These are phyloP conservation scores for Ceratocystis papillata DNA, from an alignment of 2,329 filamentous ascomycete genomes.

Conservation along the genomic window DNA sequence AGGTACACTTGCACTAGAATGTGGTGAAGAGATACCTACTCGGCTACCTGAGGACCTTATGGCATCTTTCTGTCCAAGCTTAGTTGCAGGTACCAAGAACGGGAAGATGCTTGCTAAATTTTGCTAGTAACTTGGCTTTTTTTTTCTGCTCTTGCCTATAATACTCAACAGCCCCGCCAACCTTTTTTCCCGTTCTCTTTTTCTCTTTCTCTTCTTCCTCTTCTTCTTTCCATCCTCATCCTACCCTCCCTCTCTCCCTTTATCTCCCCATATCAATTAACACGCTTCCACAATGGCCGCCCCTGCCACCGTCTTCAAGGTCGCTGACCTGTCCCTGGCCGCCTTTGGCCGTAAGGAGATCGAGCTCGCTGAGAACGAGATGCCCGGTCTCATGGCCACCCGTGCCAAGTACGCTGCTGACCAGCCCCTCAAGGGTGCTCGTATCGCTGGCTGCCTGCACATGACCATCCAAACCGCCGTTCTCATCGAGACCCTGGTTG, in stretches of 20 bases:
- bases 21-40: slow-evolving; percentile 5
- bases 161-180: slow-evolving; percentile 16
- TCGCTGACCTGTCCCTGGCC: slow-evolving; percentile 93
- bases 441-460: slow-evolving; percentile 96
- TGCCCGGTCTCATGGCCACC: slow-evolving; percentile 96
- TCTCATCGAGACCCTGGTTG: slow-evolving; percentile 92
- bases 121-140: neutral
- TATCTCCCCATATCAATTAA: slow-evolving; percentile 25
- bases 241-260: slow-evolving; percentile 24
- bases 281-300: slow-evolving; percentile 48
- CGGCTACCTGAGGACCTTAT: no score
- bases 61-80: slow-evolving; percentile 3
- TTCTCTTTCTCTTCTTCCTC: slow-evolving; percentile 21
- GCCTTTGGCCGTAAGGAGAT: slow-evolving; percentile 99
- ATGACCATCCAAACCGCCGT: slow-evolving; percentile 99
- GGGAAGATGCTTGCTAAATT: slow-evolving; percentile 11
- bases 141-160: slow-evolving; percentile 13
- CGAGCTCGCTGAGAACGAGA: slow-evolving; percentile 90
- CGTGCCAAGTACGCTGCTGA: slow-evolving; percentile 81
- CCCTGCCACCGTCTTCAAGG: slow-evolving; percentile 91
- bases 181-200: slow-evolving; percentile 4
- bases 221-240: slow-evolving; percentile 23
- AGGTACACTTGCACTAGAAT: slow-evolving; percentile 7
- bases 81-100: slow-evolving; percentile 9
- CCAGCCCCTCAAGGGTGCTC: slow-evolving; percentile 87